These are phyloP conservation scores for Cryptococcus sp. DNA, from an alignment of 1,284 basidiomycete genomes.

Conservation along the genomic window DNA sequence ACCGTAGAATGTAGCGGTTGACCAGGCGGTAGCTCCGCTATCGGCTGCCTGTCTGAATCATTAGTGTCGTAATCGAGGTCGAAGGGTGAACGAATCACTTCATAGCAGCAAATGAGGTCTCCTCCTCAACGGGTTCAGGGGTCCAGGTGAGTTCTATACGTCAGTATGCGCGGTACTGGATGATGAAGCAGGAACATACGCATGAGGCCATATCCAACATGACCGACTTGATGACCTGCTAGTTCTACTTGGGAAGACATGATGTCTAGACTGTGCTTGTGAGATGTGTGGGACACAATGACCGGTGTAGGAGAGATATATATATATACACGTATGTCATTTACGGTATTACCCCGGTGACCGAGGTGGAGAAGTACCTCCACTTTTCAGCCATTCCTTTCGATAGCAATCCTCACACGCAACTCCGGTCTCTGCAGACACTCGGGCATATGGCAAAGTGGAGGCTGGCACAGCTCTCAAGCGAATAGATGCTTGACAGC, in stretches of 20 bases:
- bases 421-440: no score
- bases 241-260: conserved; percentile 20
- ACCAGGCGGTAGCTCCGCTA: conserved; percentile 53
- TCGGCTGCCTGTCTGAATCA: conserved; percentile 52
- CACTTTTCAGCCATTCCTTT: no score
- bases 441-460: no score
- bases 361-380: no score
- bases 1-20: conserved; percentile 47
- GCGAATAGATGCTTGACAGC: no score
- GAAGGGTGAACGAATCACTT: conserved; percentile 41
- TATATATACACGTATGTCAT: no score
- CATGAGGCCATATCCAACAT: conserved; percentile 24
- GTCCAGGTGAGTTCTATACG: conserved; percentile 56
- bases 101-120: conserved; percentile 60
- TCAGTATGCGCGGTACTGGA: background rate
- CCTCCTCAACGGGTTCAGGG: conserved; percentile 52
- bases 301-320: no score
- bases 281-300: no score
- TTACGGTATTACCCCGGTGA: no score
- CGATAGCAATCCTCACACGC: no score
- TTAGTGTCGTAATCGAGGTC: background rate
- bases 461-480: no score
- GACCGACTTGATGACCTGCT: conserved; percentile 33
- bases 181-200: background rate
- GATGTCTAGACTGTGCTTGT: no score